Evolutionary conservation across 768 basidiomycete species (phyloP).

Genomic region (Kwoniella sp.): DNA sequence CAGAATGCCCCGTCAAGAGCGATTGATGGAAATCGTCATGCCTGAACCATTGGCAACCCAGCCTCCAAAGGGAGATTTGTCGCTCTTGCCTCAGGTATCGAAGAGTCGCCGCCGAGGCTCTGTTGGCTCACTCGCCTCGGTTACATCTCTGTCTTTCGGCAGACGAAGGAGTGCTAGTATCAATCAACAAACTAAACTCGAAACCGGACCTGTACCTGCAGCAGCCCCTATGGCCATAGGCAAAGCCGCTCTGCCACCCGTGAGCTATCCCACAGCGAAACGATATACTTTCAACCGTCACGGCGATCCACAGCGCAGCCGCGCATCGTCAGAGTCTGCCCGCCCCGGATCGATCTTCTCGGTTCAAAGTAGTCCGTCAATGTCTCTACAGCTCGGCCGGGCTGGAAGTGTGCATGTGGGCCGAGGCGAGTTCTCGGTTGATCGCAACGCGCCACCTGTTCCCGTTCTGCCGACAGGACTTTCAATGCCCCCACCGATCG

Average conservation of each 20-base stretch:
- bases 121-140: slow-evolving; percentile 30
- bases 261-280: slow-evolving; percentile 46
- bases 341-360: slow-evolving; percentile 46
- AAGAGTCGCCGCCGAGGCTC: slow-evolving; percentile 28
- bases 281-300: slow-evolving; percentile 45
- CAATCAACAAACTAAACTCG: slow-evolving; percentile 1
- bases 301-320: slow-evolving; percentile 24
- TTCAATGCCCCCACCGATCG: slow-evolving; percentile 20
- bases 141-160: slow-evolving; percentile 25
- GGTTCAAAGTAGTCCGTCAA: slow-evolving; percentile 30
- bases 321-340: slow-evolving; percentile 38
- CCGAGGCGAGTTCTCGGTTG: slow-evolving; percentile 12
- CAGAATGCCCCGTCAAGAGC: slow-evolving; percentile 33
- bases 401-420: slow-evolving; percentile 8
- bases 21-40: slow-evolving; percentile 49
- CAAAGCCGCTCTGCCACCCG: slow-evolving; percentile 33
- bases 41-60: slow-evolving; percentile 41
- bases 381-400: slow-evolving; percentile 3
- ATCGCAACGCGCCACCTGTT: slow-evolving; percentile 20
- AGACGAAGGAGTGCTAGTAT: slow-evolving; percentile 29
- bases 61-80: slow-evolving; percentile 1
- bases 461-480: slow-evolving; percentile 16
- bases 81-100: slow-evolving; percentile 1
- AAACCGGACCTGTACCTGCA: background rate
- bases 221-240: slow-evolving; percentile 20